Evolutionary conservation across 495 filamentous ascomycete genomes (phyloP), one percentile per base, ranked within the genome.

Genomic region (Annulohypoxylon maeteangense): DNA sequence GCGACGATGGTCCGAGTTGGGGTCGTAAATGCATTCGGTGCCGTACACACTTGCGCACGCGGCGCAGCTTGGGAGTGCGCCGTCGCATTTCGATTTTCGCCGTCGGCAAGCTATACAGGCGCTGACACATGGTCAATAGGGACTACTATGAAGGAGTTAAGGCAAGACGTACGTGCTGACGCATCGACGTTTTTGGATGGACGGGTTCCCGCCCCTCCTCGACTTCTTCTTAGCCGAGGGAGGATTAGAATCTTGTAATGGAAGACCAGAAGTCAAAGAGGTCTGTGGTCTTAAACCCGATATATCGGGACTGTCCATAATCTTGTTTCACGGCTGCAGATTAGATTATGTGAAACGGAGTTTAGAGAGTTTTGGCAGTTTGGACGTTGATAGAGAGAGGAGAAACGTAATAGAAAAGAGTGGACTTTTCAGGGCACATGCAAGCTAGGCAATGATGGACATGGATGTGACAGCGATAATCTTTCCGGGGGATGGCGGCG

Each of bases 41-140:
- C 94, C 91, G 75, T 99, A 99, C 42, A 99, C 96, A 50, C 93
- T 96, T 23, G 93, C 88, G 80, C 95, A 99, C 23, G 95, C 95
- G 16, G 95, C 94, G 75, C 95, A 99, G 70, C 92, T 93, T 3
- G 95, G 95, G 2, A 91, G 86, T 38, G 94, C 93, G 56, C 95
- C 96, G 80, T 99, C 96, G 79, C 95, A 98, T 89, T 97, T 97
- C 48, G 92, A 94, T 77, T 97, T 97, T 50, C 94, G 84, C 72
- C 88, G 89, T n/a, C 95, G 89, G 76, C 93, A 97, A 18, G 94
- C 93, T 79, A 97, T 91, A 78, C 95, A 97, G 2, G 94, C 94
- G n/a, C 75, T 77, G 29, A 23, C 22, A 45, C 14, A 22, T 51
- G 25, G 57, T 67, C 38, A 73, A 51, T 25, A 29, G 29, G n/a